A percentile compares a stretch with the other conserved stretches of the same genome.
Evolutionary conservation across 2,329 filamentous ascomycete species (phyloP).

Genomic region (Didymella keratinophila): DNA sequence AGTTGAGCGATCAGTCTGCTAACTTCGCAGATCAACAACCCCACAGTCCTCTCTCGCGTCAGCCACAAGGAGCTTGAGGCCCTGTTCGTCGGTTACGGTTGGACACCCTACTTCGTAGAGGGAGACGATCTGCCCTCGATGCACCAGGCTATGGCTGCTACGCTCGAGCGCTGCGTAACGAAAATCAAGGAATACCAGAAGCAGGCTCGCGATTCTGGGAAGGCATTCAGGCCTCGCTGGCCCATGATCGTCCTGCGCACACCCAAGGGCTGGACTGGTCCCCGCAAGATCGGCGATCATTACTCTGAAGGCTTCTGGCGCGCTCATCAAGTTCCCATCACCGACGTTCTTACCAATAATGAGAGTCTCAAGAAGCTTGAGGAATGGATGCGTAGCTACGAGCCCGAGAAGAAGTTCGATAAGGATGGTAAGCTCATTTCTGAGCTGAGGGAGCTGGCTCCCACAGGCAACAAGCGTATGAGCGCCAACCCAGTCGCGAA

Average conservation of each 20-base stretch:
- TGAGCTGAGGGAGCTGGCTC: slow-evolving; percentile 70
- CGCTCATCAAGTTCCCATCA: slow-evolving; percentile 78
- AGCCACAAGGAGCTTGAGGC: slow-evolving; percentile 74
- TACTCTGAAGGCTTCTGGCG: slow-evolving; percentile 81
- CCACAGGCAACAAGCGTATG: slow-evolving; percentile 72
- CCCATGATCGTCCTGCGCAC: slow-evolving; percentile 80
- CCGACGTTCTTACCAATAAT: slow-evolving; percentile 71
- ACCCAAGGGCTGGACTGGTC: slow-evolving; percentile 82
- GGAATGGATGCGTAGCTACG: slow-evolving; percentile 79
- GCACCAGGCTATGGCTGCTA: slow-evolving; percentile 84
- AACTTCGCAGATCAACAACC: slow-evolving; percentile 54
- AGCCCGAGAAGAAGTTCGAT: slow-evolving; percentile 75
- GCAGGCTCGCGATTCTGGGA: slow-evolving; percentile 72
- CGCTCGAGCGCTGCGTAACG: slow-evolving; percentile 73
- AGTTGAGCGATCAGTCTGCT: neutral
- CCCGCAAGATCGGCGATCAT: slow-evolving; percentile 74
- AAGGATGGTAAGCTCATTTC: slow-evolving; percentile 68
- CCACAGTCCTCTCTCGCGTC: slow-evolving; percentile 70
- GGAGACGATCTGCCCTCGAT: slow-evolving; percentile 76
- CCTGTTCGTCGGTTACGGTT: slow-evolving; percentile 78
- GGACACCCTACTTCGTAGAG: slow-evolving; percentile 82
- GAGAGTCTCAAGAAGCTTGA: slow-evolving; percentile 73
- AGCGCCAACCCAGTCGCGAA: slow-evolving; percentile 80
- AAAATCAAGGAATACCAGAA: slow-evolving; percentile 76
- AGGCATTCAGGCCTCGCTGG: slow-evolving; percentile 75